Evolutionary conservation across 352 stramenopile genomes (phyloP).

Genomic region (Globisporangium irregulare): DNA sequence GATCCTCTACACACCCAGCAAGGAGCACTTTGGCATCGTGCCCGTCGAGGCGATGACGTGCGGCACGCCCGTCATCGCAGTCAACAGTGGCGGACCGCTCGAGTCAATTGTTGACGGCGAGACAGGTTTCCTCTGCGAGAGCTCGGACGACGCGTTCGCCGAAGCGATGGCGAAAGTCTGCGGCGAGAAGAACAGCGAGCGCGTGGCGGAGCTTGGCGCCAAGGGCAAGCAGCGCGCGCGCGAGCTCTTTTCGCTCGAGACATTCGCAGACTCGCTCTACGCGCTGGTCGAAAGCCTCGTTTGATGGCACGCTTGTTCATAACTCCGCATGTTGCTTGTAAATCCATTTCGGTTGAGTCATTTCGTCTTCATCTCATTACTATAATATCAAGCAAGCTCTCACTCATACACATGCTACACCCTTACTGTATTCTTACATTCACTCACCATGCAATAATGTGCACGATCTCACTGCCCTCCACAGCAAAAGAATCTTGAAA

Average conservation of each 20-base stretch:
- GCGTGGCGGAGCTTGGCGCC: constrained; percentile 43
- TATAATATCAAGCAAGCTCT: background rate
- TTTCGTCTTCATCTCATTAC: background rate
- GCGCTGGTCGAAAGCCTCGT: constrained; percentile 40
- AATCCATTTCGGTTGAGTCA: background rate
- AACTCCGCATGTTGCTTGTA: background rate
- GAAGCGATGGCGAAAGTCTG: constrained; percentile 62
- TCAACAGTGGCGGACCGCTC: constrained; percentile 93
- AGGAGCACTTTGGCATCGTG: constrained; percentile 99
- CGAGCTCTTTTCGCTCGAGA: constrained; percentile 69
- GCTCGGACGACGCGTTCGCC: constrained; percentile 54
- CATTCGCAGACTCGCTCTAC: constrained; percentile 65
- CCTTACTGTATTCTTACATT: background rate
- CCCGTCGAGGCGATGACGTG: constrained; percentile 98
- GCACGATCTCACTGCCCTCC: constrained; percentile 1
- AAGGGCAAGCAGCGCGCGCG: constrained; percentile 50
- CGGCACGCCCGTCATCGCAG: constrained; percentile 92
- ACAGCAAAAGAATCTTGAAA: constrained; percentile 15
- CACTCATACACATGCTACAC: background rate
- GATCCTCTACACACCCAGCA: constrained; percentile 95
- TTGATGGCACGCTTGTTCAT: constrained; percentile 2
- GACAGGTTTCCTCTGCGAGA: constrained; percentile 82
- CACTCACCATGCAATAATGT: background rate
- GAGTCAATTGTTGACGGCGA: constrained; percentile 93
- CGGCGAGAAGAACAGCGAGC: constrained; percentile 23